Evolutionary conservation across 768 basidiomycete genomes (phyloP), one percentile per base, ranked within the genome.

Genomic region (Termitomyces titanicus): DNA sequence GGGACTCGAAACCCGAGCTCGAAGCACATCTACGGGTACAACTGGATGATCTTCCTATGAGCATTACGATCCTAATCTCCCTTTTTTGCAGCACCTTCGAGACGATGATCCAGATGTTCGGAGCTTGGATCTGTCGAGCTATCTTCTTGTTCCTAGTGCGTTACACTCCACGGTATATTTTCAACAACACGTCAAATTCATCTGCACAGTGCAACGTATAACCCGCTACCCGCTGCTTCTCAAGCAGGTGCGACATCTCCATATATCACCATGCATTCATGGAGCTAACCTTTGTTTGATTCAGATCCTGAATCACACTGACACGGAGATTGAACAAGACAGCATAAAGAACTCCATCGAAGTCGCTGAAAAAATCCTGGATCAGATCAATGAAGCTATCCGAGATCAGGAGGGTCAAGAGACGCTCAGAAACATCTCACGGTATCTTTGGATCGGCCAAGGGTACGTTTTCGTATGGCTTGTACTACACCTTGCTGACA

Each of bases 211-310:
- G 94, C 94, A 97, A 83, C 86, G 96, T 9, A 86, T 98, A 53
- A 97, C 96, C 0, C 80, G 93, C 54, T 99, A 98, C 66, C 96
- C 96, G 0, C 76, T 99, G 0, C 78, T 98, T 31, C 85, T 98
- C 60, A 85, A 85, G 51, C 90, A 92, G 71, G 86, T 84, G 47
- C 18, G 68, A 31, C 17, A n/a, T 25, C 20, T 20, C 22, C 12
- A 40, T 0, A 25, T 24, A 9, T 38, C 29, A 15, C 9, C 45
- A 34, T n/a, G 40, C 20, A 18, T 45, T 13, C n/a, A 33, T 22
- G 24, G 6, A 38, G 15, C 52, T 59, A 22, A 59, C 29, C 24
- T 46, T 5, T n/a, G 18, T 46, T 5, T n/a, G 18, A 3, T 18
- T 25, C 63, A 90, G 82, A 90, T 97, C 59, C 67, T 92, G 24